phyloP scores from a whole-genome alignment of 441 rosid species.

The Lagerstroemia fauriei region DNA sequence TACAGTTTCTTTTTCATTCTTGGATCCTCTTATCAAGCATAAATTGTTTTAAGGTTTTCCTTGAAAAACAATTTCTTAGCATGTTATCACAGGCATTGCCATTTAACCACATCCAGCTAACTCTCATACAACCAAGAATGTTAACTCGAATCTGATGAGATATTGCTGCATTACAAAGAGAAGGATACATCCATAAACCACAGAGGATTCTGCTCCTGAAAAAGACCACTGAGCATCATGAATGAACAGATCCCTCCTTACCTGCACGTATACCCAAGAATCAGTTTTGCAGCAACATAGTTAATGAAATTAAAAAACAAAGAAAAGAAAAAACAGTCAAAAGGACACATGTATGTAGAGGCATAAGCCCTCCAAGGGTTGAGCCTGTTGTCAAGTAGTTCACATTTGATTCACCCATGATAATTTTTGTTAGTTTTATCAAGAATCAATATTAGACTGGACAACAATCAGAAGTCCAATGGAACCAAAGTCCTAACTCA shows the following conservation, averaged over 20 bases:
- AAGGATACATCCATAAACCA: conserved; percentile 97
- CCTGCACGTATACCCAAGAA: conserved; percentile 50
- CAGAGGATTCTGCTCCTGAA: conserved; percentile 84
- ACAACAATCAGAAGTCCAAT: too few relatives aligned
- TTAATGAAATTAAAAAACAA: not conserved
- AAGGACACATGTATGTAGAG: conserved; percentile 62
- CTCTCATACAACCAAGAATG: not conserved
- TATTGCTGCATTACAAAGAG: not conserved
- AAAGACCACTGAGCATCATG: conserved; percentile 94
- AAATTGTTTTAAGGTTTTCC: too few relatives aligned
- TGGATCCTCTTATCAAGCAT: not conserved
- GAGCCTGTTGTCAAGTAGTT: conserved; percentile 71
- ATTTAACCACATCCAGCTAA: not conserved
- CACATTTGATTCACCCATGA: conserved; percentile 84
- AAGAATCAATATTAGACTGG: conserved; percentile 49
- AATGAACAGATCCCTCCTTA: conserved; percentile 76
- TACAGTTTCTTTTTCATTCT: not conserved
- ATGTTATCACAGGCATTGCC: not conserved
- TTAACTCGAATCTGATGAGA: not conserved
- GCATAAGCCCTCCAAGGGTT: conserved; percentile 74
- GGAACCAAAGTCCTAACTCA: too few relatives aligned
- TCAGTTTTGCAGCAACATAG: conserved; percentile 31
- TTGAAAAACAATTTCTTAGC: not conserved
- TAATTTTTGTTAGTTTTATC: conserved; percentile 91
- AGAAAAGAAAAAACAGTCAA: not conserved